Evolutionary conservation across 2,329 filamentous ascomycete genomes (phyloP), one percentile per base, ranked within the genome.

Genomic region (Neofusicoccum umdonicola): DNA sequence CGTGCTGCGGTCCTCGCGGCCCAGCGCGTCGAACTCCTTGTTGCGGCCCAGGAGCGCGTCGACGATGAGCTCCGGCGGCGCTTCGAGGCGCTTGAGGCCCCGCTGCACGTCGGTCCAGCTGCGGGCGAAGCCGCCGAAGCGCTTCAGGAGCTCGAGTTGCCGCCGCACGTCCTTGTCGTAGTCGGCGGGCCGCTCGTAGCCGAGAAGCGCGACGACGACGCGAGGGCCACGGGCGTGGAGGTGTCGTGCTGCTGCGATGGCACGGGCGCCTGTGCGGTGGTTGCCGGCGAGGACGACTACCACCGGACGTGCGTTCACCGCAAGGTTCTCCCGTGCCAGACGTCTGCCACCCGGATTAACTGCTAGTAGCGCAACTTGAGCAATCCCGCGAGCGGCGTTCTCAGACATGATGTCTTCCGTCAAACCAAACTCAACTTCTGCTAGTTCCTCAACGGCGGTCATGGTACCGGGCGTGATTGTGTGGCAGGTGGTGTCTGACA

Each of bases 221-320:
- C 92, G 89, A 63, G 92, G 82, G 19, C 91, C 90, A 68, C 93
- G 91, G 73, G 93, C 94, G 60, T 91, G 88, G 8, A 98, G 84
- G 75, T 98, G 93, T 4, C 95, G 87, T 34, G 90, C 93, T 3
- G 93, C 93, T 13, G 92, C 91, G 62, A 98, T 84, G 3, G 93
- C 92, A 65, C 94, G 86, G 42, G 91, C 89, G 44, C 94, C 93
- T 0, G 90, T 93, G 69, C 92, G 92, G 77, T 97, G 94, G 76
- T 97, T 98, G n/a, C 95, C 94, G 0, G 92, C 93, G n/a, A 98
- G 83, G 6, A 98, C 87, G 22, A 96, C 87, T 57, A 89, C 82
- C 6, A 87, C 84, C 0, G 85, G 84, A 35, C 82, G 79, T 15
- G 81, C 77, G 42, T 82, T 79, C 19, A 66, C 39, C 8, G 50